These are phyloP conservation scores for Ogataea neopini DNA, from an alignment of 805 yeast genomes.

Conservation along the genomic window DNA sequence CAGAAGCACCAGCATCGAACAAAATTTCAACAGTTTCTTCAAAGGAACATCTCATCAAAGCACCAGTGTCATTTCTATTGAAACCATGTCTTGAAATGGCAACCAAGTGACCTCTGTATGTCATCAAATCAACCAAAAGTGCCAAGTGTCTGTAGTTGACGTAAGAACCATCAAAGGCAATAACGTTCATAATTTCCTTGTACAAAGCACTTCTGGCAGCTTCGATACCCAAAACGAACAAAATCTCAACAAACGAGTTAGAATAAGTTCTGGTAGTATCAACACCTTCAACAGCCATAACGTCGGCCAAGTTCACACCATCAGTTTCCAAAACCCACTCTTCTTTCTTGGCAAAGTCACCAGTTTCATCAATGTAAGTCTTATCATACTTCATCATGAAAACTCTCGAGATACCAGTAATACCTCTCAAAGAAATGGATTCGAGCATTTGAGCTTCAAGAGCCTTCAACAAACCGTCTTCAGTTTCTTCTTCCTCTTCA, in stretches of 20 bases:
- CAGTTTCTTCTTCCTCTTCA: conserved; percentile 93
- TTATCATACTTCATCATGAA: conserved; percentile 86
- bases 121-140: conserved; percentile 95
- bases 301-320: conserved; percentile 95
- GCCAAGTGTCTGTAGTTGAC: conserved; percentile 99
- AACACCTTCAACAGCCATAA: conserved; percentile 92
- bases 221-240: conserved; percentile 95
- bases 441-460: conserved; percentile 96
- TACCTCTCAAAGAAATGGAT: conserved; percentile 92
- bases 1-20: conserved; percentile 97
- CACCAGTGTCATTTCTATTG: conserved; percentile 98
- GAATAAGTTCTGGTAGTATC: conserved; percentile 90
- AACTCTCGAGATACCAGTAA: conserved; percentile 87
- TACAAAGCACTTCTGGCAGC: conserved; percentile 95
- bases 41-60: conserved; percentile 98
- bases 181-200: conserved; percentile 93
- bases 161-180: conserved; percentile 99
- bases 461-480: conserved; percentile 92
- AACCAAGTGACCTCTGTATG: conserved; percentile 96
- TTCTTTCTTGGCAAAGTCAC: conserved; percentile 84
- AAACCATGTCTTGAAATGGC: conserved; percentile 99
- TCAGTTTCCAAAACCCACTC: conserved; percentile 99
- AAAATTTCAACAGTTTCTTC: conserved; percentile 98
- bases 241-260: conserved; percentile 92
- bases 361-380: conserved; percentile 71